Percentiles rank a stretch among this genome's conserved stretches.
These are phyloP conservation scores for Sapria himalayana DNA, from an alignment of 345 rosid species.

Conservation along the genomic window DNA sequence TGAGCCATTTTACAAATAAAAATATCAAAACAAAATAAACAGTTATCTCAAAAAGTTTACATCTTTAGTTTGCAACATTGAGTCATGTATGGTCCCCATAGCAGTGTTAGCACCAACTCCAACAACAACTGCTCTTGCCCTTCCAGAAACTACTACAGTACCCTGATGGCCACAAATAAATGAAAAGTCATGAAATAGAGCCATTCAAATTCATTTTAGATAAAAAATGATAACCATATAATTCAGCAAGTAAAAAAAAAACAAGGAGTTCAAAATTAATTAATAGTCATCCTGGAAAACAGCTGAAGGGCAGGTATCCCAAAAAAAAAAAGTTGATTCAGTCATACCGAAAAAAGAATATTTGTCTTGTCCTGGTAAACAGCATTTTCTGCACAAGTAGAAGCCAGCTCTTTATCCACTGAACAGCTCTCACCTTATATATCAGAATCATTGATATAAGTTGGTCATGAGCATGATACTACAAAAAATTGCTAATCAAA, in stretches of 20 bases:
- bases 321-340: not conserved
- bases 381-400: constrained; percentile 58
- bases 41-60: constrained; percentile 21
- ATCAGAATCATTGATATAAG: constrained; percentile 9
- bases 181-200: not conserved
- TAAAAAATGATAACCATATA: no score
- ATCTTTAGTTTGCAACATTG: constrained; percentile 84
- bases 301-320: constrained; percentile 2
- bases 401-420: constrained; percentile 65
- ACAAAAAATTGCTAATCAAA: constrained; percentile 4
- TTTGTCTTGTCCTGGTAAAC: constrained; percentile 99
- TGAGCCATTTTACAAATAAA: no score
- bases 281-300: no score
- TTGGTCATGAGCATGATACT: not conserved
- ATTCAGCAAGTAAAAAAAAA: constrained; percentile 5
- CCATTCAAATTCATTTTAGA: not conserved
- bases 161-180: constrained; percentile 38
- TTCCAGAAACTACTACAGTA: constrained; percentile 75
- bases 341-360: constrained; percentile 74
- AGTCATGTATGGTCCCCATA: constrained; percentile 96
- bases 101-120: constrained; percentile 96
- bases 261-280: not conserved
- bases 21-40: no score
- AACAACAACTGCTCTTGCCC: constrained; percentile 86
- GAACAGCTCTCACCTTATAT: constrained; percentile 89